Evolutionary conservation across 108 stramenopile genomes (phyloP).

Genomic region (Hondaea fermentalgiana): DNA sequence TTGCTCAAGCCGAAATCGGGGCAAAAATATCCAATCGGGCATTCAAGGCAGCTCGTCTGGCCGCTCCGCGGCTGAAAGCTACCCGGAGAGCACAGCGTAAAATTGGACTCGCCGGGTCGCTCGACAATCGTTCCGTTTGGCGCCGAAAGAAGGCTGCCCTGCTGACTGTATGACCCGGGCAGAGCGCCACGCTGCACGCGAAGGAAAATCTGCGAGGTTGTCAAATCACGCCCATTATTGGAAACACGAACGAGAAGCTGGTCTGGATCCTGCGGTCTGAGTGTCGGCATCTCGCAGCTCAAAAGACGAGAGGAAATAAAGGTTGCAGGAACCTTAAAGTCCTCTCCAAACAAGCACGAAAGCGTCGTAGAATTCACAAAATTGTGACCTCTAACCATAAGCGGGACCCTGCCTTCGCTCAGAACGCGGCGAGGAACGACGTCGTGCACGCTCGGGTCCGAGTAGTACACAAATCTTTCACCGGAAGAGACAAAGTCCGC

Average conservation of each 20-base stretch:
- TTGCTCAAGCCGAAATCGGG: slow-evolving; percentile 51
- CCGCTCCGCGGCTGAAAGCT: slow-evolving; percentile 60
- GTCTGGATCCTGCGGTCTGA: background rate
- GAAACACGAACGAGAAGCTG: slow-evolving; percentile 42
- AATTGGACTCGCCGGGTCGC: slow-evolving; percentile 35
- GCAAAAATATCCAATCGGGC: slow-evolving; percentile 66
- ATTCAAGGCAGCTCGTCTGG: slow-evolving; percentile 42
- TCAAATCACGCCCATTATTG: slow-evolving; percentile 51
- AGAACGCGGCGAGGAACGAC: slow-evolving; percentile 20
- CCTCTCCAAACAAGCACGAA: slow-evolving; percentile 29
- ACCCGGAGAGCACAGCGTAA: slow-evolving; percentile 65
- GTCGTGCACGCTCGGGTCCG: background rate
- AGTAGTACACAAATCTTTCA: background rate
- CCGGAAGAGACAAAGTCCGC: slow-evolving; percentile 28
- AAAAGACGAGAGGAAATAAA: slow-evolving; percentile 32
- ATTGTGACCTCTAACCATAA: slow-evolving; percentile 45
- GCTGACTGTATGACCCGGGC: background rate
- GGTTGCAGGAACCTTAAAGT: background rate
- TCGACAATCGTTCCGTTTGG: slow-evolving; percentile 48
- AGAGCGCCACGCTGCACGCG: background rate
- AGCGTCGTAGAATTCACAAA: slow-evolving; percentile 46
- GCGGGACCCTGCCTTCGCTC: background rate
- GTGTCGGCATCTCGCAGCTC: slow-evolving; percentile 30
- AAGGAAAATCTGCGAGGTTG: background rate
- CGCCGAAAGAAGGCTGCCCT: background rate